These are phyloP conservation scores for Malus sieversii DNA, from an alignment of 306 rosid species.

Conservation along the genomic window DNA sequence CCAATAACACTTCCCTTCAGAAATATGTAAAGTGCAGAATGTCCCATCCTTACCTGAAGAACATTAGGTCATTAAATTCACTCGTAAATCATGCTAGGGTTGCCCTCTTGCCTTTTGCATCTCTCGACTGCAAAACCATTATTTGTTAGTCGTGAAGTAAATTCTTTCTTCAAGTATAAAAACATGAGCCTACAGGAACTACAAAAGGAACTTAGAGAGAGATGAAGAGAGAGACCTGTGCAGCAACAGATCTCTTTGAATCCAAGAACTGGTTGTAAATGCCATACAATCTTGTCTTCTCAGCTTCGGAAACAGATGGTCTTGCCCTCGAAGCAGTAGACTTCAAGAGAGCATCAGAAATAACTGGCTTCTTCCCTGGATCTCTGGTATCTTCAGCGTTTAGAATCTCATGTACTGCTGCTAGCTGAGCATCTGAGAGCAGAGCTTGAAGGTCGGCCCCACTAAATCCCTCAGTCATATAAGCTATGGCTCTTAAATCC, in stretches of 20 bases:
- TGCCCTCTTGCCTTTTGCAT: constrained; percentile 85
- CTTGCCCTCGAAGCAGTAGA: constrained; percentile 58
- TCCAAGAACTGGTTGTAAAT: constrained; percentile 74
- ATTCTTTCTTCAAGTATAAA: not conserved
- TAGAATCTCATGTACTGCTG: constrained; percentile 86
- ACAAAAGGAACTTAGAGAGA: constrained; percentile 3
- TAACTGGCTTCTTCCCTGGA: constrained; percentile 50
- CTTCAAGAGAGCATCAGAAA: constrained; percentile 59
- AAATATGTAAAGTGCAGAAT: not conserved
- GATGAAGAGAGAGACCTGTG: constrained; percentile 53
- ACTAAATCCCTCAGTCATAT: constrained; percentile 82
- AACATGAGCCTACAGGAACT: not conserved
- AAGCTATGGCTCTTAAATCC: constrained; percentile 66
- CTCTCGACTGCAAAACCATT: constrained; percentile 66
- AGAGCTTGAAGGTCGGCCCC: constrained; percentile 98
- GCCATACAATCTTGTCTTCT: constrained; percentile 63
- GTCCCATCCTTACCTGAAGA: not conserved
- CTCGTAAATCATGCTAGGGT: constrained; percentile 59
- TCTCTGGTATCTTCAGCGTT: constrained; percentile 24
- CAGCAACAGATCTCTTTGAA: constrained; percentile 70
- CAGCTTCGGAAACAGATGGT: constrained; percentile 82
- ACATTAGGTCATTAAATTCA: not conserved
- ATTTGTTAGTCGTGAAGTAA: not conserved
- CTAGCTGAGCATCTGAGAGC: constrained; percentile 93
- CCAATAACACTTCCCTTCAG: not conserved